Conservation (phyloP, 1,139 yeast species). For the Geotrichum restrictum region DNA sequence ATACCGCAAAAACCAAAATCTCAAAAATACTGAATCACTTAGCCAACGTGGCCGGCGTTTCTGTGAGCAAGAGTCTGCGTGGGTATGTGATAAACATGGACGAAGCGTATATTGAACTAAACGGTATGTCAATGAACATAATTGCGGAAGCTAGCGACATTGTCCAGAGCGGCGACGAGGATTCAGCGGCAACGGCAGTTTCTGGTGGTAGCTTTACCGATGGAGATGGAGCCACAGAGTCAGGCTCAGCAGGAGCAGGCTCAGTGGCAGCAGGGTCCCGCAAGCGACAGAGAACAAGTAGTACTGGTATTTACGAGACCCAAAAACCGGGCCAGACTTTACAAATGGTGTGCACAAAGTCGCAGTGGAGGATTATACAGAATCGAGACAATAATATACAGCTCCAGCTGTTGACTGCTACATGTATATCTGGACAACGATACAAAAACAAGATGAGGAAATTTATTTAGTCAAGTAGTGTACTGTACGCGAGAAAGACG, state of each 20-base stretch:
- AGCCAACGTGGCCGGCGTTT: too few relatives aligned
- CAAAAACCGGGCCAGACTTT: too few relatives aligned
- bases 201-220: too few relatives aligned
- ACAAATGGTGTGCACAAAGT: constrained; percentile 11
- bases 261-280: constrained; percentile 1
- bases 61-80: not conserved
- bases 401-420: constrained; percentile 18
- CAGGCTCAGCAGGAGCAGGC: too few relatives aligned
- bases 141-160: not conserved
- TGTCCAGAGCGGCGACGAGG: not conserved
- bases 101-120: not conserved
- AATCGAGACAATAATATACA: not conserved
- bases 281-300: constrained; percentile 1
- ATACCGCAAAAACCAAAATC: not conserved
- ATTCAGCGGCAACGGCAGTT: too few relatives aligned
- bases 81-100: not conserved
- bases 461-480: constrained; percentile 6
- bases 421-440: constrained; percentile 15
- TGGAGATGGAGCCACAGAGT: too few relatives aligned
- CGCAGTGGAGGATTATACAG: constrained; percentile 18
- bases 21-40: too few relatives aligned
- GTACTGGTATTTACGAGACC: too few relatives aligned
- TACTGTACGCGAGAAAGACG: not conserved
- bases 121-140: not conserved
- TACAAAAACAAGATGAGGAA: constrained; percentile 14